A percentile compares a stretch with the other conserved stretches of the same genome.
These are phyloP conservation scores for Quercus lobata DNA, from an alignment of 331 rosid species.

Conservation along the genomic window DNA sequence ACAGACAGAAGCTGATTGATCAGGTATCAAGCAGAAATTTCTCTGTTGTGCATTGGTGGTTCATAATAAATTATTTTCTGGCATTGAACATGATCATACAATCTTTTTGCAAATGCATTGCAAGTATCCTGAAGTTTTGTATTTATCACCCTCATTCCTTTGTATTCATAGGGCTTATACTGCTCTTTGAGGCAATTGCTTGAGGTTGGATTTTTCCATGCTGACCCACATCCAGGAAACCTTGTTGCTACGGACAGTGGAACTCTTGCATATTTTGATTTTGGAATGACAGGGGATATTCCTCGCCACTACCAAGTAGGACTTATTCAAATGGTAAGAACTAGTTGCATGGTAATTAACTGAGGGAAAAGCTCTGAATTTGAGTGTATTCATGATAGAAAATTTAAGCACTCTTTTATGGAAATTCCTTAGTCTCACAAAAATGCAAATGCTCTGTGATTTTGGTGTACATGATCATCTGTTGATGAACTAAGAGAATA, in stretches of 20 bases:
- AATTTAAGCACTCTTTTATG: neutral
- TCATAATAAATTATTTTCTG: neutral
- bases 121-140: neutral
- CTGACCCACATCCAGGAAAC: slow-evolving; percentile 99
- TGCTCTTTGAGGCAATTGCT: slow-evolving; percentile 95
- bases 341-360: slow-evolving; percentile 6
- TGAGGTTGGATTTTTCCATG: slow-evolving; percentile 92
- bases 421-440: neutral
- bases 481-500: neutral
- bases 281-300: slow-evolving; percentile 99
- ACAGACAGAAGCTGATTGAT: slow-evolving; percentile 81
- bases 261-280: slow-evolving; percentile 88
- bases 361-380: neutral
- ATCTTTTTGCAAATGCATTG: neutral
- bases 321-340: slow-evolving; percentile 80
- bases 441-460: neutral
- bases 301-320: slow-evolving; percentile 95
- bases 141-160: slow-evolving; percentile 12
- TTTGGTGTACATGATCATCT: neutral
- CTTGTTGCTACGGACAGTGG: slow-evolving; percentile 80
- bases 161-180: slow-evolving; percentile 68
- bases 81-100: neutral
- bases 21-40: slow-evolving; percentile 45
- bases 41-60: slow-evolving; percentile 19
- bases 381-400: neutral